phyloP scores from a whole-genome alignment of 305 asterid genomes.

The Coffea humblotiana region DNA sequence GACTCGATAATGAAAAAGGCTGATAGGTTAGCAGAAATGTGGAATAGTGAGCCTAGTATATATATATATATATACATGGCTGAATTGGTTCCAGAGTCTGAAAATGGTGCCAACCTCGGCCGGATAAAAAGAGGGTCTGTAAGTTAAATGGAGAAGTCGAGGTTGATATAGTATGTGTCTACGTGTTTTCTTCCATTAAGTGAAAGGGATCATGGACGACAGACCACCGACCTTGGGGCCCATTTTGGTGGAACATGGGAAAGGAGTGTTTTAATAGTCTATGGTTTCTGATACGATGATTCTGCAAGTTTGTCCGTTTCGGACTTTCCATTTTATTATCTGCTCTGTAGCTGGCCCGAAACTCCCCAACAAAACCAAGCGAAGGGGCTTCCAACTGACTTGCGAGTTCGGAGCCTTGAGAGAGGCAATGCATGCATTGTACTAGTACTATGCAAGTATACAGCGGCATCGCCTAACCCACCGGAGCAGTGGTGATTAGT shows the following conservation, averaged over 20 bases:
- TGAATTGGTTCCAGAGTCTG: neutral
- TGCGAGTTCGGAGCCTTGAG: too few relatives aligned
- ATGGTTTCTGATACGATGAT: neutral
- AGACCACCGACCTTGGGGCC: constrained; percentile 22
- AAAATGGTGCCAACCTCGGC: neutral
- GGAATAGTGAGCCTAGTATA: neutral
- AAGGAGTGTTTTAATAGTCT: neutral
- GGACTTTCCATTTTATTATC: neutral
- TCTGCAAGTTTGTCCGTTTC: constrained; percentile 1
- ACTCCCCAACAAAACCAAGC: neutral
- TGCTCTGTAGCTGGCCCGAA: neutral
- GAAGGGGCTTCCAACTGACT: too few relatives aligned
- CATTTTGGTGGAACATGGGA: constrained; percentile 6
- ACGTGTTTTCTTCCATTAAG: constrained; percentile 13
- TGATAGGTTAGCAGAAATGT: neutral
- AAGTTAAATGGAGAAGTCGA: constrained; percentile 7
- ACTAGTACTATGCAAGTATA: neutral
- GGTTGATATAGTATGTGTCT: neutral
- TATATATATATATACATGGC: too few relatives aligned
- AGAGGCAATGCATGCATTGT: neutral
- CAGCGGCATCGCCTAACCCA: neutral
- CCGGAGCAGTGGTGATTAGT: neutral
- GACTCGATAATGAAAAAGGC: neutral
- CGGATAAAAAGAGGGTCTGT: neutral
- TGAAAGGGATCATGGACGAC: constrained; percentile 11